Conservation (phyloP, 2,329 filamentous ascomycete genomes). For the Fulvia fulva region DNA sequence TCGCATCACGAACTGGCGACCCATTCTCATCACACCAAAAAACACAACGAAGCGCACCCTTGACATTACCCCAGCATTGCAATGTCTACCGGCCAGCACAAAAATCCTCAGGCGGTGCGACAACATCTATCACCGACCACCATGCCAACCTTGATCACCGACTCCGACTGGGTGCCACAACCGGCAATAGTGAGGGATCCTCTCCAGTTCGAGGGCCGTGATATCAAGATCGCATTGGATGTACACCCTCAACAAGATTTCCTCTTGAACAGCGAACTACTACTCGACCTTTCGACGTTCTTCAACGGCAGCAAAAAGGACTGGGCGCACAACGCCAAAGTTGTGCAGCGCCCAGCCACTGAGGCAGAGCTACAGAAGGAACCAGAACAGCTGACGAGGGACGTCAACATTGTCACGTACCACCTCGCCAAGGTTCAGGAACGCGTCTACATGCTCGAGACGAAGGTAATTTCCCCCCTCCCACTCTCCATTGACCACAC, state of each 20-base stretch:
- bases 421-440: background rate
- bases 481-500: too few species aligned
- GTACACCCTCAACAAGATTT: background rate
- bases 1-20: too few species aligned
- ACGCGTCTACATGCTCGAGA: background rate
- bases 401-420: background rate
- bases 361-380: conserved; percentile 4
- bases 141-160: background rate
- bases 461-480: background rate
- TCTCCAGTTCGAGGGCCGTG: background rate
- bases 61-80: too few species aligned
- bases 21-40: too few species aligned
- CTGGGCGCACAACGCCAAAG: background rate
- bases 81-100: too few species aligned
- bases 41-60: too few species aligned
- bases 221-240: background rate
- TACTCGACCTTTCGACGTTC: background rate
- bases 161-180: background rate
- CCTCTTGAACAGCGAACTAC: background rate
- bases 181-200: background rate
- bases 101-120: background rate
- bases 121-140: background rate
- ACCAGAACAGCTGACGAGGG: background rate
- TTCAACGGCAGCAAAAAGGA: background rate
- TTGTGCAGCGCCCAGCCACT: background rate